Evolutionary conservation across 345 rosid species (phyloP), one percentile per base, ranked within the genome.

Genomic region (Camelina neglecta): DNA sequence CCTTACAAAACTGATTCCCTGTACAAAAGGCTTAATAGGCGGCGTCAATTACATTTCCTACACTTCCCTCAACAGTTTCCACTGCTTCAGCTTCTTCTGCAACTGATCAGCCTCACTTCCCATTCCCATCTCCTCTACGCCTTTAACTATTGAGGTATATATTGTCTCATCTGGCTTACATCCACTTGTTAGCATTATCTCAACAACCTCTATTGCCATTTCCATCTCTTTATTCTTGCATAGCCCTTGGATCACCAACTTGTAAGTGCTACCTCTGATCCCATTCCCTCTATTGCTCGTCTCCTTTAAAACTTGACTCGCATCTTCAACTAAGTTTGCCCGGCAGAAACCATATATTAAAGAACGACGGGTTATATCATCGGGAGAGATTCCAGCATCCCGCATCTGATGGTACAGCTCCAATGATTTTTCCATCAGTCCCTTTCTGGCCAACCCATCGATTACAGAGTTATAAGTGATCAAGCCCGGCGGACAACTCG

Each of bases 381-480:
- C 97, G 0, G 98, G 93, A 44, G 39, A 24, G 36, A 91, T 84
- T 69, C 89, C 87, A 55, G 70, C 70, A 47, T 80, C 86, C 42
- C 72, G 45, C 93, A 93, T 88, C 72, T 80, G 86, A 38, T 69
- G 50, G 69, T 89, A 89, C 21, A 89, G 56, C 47, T 24, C 65
- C 80, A 81, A 68, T 7, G 98, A 91, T 69, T 83, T 82, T 63
- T 83, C 79, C 86, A 86, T 79, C 58, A 65, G 57, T 10, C 90
- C 87, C 71, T 71, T 81, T 83, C 75, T 87, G n/a, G 85, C 76
- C 12, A 90, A 72, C 61, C 89, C 92, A 75, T 91, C 93, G 35
- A 93, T 93, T 61, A 93, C 69, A 42, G 81, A 83, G 74, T 93
- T 93, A 64, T 86, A 93, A 38, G 85, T 85, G 64, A 93, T 89